A percentile compares a stretch with the other conserved stretches of the same genome.
phyloP scores from a whole-genome alignment of 2,329 filamentous ascomycete genomes.

The Epichloe glyceriae region DNA sequence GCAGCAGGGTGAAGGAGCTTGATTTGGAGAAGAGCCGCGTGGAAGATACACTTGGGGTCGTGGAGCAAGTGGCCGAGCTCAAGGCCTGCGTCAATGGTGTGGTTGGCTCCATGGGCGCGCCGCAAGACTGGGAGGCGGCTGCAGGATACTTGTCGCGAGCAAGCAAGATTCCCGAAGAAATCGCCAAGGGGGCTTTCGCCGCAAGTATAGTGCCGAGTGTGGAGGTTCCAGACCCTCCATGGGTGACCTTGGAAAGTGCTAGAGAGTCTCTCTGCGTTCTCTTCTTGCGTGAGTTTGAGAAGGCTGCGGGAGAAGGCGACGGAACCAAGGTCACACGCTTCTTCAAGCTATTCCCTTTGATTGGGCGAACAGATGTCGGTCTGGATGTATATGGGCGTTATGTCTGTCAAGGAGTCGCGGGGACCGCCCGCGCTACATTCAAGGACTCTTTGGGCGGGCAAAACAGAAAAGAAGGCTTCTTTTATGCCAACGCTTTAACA shows the following conservation, averaged over 20 bases:
- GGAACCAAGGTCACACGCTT: conserved; percentile 85
- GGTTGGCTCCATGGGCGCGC: conserved; percentile 89
- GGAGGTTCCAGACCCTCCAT: conserved; percentile 85
- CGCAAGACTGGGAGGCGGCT: conserved; percentile 97
- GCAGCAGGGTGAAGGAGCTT: conserved; percentile 71
- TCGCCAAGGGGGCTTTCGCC: conserved; percentile 75
- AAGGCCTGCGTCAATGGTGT: conserved; percentile 94
- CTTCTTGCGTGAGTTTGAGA: conserved; percentile 91
- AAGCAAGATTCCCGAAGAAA: conserved; percentile 63
- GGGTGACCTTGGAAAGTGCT: conserved; percentile 73
- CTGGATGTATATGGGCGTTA: conserved; percentile 92
- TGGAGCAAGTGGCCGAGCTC: conserved; percentile 92
- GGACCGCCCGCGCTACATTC: conserved; percentile 66
- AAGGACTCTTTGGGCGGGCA: conserved; percentile 47
- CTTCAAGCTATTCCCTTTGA: conserved; percentile 95
- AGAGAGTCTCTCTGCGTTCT: conserved; percentile 81
- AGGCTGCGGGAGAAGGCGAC: conserved; percentile 75
- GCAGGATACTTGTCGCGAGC: conserved; percentile 80
- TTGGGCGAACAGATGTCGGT: conserved; percentile 77
- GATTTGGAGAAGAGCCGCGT: conserved; percentile 88
- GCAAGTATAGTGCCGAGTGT: conserved; percentile 88
- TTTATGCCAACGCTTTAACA: conserved; percentile 83
- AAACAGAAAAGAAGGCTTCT: conserved; percentile 58
- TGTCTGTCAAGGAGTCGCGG: conserved; percentile 87
- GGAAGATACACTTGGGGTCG: conserved; percentile 77